These are phyloP conservation scores for Allantophomopsis cytisporea DNA, from an alignment of 2,329 filamentous ascomycete genomes.

Conservation along the genomic window DNA sequence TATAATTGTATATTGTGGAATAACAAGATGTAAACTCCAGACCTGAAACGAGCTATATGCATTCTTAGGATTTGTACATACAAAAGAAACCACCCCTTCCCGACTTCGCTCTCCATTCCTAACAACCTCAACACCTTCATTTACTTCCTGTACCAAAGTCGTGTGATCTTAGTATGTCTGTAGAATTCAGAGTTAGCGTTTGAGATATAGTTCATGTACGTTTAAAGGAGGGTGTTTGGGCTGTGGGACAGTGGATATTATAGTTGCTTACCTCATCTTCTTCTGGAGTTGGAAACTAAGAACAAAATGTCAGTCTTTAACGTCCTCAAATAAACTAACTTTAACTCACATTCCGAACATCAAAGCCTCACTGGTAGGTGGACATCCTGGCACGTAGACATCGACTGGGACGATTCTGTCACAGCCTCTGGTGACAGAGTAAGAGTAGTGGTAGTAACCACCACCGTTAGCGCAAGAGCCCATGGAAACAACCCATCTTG, in stretches of 20 bases:
- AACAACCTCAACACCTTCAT: background rate
- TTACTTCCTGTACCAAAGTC: constrained; percentile 45
- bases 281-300: constrained; percentile 53
- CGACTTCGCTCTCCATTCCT: no score
- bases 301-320: constrained; percentile 13
- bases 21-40: no score
- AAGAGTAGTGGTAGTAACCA: constrained; percentile 80
- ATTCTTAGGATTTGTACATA: constrained; percentile 1
- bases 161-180: constrained; percentile 31
- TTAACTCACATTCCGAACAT: constrained; percentile 30
- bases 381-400: constrained; percentile 67
- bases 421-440: constrained; percentile 62
- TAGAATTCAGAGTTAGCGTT: no score
- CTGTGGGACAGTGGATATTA: no score
- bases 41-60: background rate
- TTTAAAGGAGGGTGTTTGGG: no score
- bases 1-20: no score
- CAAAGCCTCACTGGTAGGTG: constrained; percentile 45
- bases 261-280: constrained; percentile 38
- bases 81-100: background rate
- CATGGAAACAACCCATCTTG: constrained; percentile 76
- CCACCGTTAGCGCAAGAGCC: constrained; percentile 75
- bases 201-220: no score
- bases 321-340: background rate
- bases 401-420: constrained; percentile 70